These are phyloP conservation scores for Pichia sp. DNA, from an alignment of 1,139 yeast genomes.

Conservation along the genomic window DNA sequence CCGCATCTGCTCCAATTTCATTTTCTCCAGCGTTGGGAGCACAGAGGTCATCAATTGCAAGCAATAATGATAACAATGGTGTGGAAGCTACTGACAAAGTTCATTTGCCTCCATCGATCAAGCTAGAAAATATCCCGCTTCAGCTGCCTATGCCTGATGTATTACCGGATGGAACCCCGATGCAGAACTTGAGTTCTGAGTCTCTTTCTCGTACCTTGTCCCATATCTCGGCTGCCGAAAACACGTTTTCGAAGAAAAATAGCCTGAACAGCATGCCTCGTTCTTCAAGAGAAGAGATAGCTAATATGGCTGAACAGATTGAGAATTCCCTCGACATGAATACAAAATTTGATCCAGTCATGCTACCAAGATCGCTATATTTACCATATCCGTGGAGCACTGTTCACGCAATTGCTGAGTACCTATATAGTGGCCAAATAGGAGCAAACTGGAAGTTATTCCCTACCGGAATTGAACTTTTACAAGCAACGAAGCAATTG, in stretches of 20 bases:
- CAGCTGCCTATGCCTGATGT: conserved; percentile 46
- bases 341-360: conserved; percentile 7
- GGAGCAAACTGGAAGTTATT: conserved; percentile 66
- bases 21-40: neutral
- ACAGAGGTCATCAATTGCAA: neutral
- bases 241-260: neutral
- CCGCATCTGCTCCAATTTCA: neutral
- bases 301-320: neutral
- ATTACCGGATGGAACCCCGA: conserved; percentile 14
- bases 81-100: neutral
- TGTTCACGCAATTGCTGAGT: conserved; percentile 64
- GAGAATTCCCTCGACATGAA: neutral
- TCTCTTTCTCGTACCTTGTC: conserved; percentile 2
- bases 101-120: neutral
- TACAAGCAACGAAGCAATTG: conserved; percentile 57
- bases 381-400: conserved; percentile 61
- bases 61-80: neutral
- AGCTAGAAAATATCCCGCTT: conserved; percentile 21
- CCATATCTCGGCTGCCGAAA: neutral
- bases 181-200: neutral
- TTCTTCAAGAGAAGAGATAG: neutral
- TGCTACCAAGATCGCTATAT: conserved; percentile 60
- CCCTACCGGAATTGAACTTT: conserved; percentile 63
- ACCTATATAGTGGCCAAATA: conserved; percentile 71
- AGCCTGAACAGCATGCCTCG: neutral